Conservation (phyloP, 768 basidiomycete genomes). For the Tephrocybe sp. region DNA sequence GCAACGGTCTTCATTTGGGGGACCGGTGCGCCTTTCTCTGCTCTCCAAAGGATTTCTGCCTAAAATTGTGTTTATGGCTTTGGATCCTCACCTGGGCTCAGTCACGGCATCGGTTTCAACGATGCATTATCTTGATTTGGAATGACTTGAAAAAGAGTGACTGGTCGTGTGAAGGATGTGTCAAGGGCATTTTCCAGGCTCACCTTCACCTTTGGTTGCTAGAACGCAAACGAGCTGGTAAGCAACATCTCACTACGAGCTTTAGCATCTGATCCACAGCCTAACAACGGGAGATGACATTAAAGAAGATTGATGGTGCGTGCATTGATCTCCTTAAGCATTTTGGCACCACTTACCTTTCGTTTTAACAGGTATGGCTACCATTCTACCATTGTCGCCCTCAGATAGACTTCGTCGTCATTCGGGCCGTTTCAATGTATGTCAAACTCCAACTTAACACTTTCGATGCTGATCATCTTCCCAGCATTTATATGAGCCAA, state of each 20-base stretch:
- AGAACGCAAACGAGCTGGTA: constrained; percentile 19
- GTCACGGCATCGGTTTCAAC: not conserved
- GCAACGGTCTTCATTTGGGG: constrained; percentile 8
- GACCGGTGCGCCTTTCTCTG: no score
- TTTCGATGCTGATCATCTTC: not conserved
- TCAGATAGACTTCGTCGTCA: constrained; percentile 23
- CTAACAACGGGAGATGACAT: constrained; percentile 11
- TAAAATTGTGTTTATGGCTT: not conserved
- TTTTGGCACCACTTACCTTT: not conserved
- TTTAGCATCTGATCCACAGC: not conserved
- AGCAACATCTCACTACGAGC: not conserved
- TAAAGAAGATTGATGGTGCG: constrained; percentile 26
- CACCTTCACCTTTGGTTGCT: constrained; percentile 28
- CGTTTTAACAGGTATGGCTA: constrained; percentile 28
- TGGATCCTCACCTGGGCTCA: not conserved
- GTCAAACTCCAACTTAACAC: not conserved
- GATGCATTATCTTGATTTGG: not conserved
- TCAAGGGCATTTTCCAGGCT: constrained; percentile 19
- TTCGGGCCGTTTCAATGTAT: constrained; percentile 24
- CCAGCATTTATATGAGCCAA: constrained; percentile 22
- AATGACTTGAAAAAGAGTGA: constrained; percentile 25
- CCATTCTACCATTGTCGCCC: constrained; percentile 25
- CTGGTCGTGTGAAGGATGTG: constrained; percentile 28
- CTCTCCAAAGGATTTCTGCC: constrained; percentile 10
- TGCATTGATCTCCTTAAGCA: not conserved